Evolutionary conservation across 805 yeast genomes (phyloP), one percentile per base, ranked within the genome.

Genomic region (Candida fluviatilis): DNA sequence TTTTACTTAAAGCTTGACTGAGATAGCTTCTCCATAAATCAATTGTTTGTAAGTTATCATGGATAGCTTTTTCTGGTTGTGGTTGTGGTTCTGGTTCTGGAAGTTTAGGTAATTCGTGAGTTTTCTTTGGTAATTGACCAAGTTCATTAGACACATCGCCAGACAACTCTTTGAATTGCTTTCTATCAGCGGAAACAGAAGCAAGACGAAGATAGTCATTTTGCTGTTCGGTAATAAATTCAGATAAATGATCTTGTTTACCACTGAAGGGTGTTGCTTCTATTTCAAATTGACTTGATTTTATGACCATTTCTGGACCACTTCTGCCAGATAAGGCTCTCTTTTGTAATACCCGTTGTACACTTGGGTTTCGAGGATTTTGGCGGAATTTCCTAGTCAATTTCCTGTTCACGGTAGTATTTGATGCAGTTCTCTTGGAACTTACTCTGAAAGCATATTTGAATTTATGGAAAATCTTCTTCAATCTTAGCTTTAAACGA

Each of bases 11-110:
- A 4, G 67, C 71, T 33, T 53, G 49, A 33, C 50, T 36, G 36
- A 68, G 57, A 43, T 68, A 68, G 15, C 41, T 50, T 31, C 51
- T 55, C 74, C 74, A 68, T 12, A 57, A 38, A 16, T 23, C 31
- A 35, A 33, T 24, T 17, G 24, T 23, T 6, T 31, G 13, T 13
- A 31, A 27, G 16, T 34, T 34, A 18, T 40, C 28, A 14, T 38
- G 26, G 24, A 10, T 6, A 21, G 6, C 10, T 21, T 10, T 21
- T 21, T 6, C 24, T 6, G 24, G 24, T n/a, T n/a, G n/a, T n/a
- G n/a, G n/a, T n/a, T n/a, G 24, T 21, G 24, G 6, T 6, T 21
- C 24, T 6, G 6, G 24, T 21, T 21, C 24, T 21, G 24, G n/a
- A n/a, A n/a, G n/a, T n/a, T n/a, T n/a, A n/a, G n/a, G n/a, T n/a